Percentiles rank a stretch among this genome's conserved stretches.
phyloP scores from a whole-genome alignment of 495 filamentous ascomycete species.

The Podospora appendiculata region DNA sequence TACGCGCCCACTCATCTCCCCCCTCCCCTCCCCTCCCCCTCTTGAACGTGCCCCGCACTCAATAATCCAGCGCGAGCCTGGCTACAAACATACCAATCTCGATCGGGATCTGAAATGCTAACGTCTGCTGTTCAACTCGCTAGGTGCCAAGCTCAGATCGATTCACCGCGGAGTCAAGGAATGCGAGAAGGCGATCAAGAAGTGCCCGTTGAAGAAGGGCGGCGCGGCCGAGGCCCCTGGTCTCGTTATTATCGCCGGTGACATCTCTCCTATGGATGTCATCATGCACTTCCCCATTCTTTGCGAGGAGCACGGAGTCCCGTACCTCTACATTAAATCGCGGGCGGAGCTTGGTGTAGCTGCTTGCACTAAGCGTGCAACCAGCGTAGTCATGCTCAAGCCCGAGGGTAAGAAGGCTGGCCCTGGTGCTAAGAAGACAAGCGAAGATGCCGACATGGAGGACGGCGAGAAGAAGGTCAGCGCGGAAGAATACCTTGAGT shows the following conservation, averaged over 20 bases:
- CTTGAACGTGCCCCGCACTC: no score
- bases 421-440: slow-evolving; percentile 32
- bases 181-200: slow-evolving; percentile 92
- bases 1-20: no score
- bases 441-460: slow-evolving; percentile 34
- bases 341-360: slow-evolving; percentile 88
- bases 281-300: slow-evolving; percentile 95
- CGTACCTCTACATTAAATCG: slow-evolving; percentile 84
- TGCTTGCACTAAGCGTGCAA: slow-evolving; percentile 87
- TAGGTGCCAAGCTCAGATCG: slow-evolving; percentile 84
- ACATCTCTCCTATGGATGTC: slow-evolving; percentile 96
- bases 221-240: slow-evolving; percentile 48
- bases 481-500: slow-evolving; percentile 62
- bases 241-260: slow-evolving; percentile 86
- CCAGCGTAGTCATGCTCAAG: slow-evolving; percentile 85
- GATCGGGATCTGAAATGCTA: no score
- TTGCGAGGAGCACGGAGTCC: slow-evolving; percentile 93
- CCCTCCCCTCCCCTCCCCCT: no score
- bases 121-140: no score
- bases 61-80: no score
- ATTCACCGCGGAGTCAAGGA: slow-evolving; percentile 98
- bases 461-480: slow-evolving; percentile 34
- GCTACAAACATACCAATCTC: no score
- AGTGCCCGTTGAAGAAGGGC: slow-evolving; percentile 59
- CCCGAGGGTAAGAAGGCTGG: slow-evolving; percentile 49